A percentile compares a stretch with the other conserved stretches of the same genome.
Conservation (phyloP, 192 early-diverging fungal genomes). For the Backusella luteola region DNA sequence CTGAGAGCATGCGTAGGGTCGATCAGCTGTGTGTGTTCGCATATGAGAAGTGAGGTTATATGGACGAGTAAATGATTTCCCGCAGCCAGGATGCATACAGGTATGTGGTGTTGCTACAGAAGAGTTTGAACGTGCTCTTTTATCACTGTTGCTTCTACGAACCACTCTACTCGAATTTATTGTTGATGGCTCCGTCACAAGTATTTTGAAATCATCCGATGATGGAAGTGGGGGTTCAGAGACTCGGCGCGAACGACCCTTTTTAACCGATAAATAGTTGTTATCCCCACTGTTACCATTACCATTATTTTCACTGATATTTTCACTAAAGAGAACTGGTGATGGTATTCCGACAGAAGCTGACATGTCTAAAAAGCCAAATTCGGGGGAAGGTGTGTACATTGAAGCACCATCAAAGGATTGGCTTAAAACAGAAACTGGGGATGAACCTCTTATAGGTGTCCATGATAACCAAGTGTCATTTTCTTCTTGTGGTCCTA, state of each 20-base stretch:
- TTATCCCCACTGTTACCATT: not conserved
- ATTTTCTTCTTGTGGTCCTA: not conserved
- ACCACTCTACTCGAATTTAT: not conserved
- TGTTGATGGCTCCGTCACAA: not conserved
- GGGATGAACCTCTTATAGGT: conserved; percentile 12
- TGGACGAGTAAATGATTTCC: conserved; percentile 68
- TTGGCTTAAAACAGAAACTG: not conserved
- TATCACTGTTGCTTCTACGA: conserved; percentile 19
- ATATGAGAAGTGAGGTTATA: conserved; percentile 80
- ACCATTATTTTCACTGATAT: not conserved
- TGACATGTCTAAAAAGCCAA: not conserved
- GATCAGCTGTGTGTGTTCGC: conserved; percentile 71
- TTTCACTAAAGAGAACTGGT: not conserved
- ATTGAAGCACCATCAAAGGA: conserved; percentile 5
- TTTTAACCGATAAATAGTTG: conserved; percentile 1
- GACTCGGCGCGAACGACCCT: conserved; percentile 16
- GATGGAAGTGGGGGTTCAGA: conserved; percentile 21
- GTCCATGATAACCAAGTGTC: conserved; percentile 10
- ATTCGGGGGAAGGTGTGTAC: conserved; percentile 7
- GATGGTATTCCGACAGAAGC: not conserved
- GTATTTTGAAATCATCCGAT: not conserved
- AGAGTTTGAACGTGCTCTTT: conserved; percentile 9
- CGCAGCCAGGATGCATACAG: conserved; percentile 49
- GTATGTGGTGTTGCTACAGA: not conserved
- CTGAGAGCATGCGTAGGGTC: conserved; percentile 68